These are phyloP conservation scores for Tulasnella sp. DNA, from an alignment of 768 basidiomycete genomes.

Conservation along the genomic window DNA sequence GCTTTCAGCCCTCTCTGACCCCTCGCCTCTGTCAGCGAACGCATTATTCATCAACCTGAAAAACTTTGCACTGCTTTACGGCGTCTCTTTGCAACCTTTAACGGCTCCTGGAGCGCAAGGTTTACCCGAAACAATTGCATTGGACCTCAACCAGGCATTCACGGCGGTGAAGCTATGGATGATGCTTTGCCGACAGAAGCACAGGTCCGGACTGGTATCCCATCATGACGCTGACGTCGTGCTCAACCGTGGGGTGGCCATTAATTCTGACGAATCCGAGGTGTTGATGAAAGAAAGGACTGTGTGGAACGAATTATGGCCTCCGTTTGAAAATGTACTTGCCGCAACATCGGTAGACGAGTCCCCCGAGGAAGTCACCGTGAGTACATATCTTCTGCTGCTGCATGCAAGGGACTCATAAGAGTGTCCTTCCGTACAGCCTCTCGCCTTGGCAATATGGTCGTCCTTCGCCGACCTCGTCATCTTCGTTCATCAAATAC, in stretches of 20 bases:
- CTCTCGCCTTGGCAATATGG: slow-evolving; percentile 41
- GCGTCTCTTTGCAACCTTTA: slow-evolving; percentile 34
- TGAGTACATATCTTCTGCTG: neutral
- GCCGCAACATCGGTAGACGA: neutral
- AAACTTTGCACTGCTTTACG: slow-evolving; percentile 39
- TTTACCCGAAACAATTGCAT: slow-evolving; percentile 34
- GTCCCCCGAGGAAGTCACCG: neutral
- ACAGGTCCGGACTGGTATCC: neutral
- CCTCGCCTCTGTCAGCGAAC: slow-evolving; percentile 28
- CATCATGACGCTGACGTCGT: slow-evolving; percentile 3
- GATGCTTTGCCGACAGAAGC: slow-evolving; percentile 36
- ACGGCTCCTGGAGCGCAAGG: slow-evolving; percentile 27
- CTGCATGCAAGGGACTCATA: neutral
- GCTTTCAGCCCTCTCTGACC: slow-evolving; percentile 39
- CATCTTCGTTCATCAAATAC: slow-evolving; percentile 45
- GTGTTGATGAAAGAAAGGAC: slow-evolving; percentile 26
- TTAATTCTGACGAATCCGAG: neutral
- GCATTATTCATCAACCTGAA: slow-evolving; percentile 40
- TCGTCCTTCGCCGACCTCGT: slow-evolving; percentile 55
- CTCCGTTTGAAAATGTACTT: slow-evolving; percentile 39
- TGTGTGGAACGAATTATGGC: slow-evolving; percentile 71
- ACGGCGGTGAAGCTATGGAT: slow-evolving; percentile 62
- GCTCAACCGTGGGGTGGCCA: neutral
- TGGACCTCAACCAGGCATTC: slow-evolving; percentile 57
- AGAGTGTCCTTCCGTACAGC: slow-evolving; percentile 28